These are phyloP conservation scores for Copromyces sp. DNA, from an alignment of 495 filamentous ascomycete species.

Conservation along the genomic window DNA sequence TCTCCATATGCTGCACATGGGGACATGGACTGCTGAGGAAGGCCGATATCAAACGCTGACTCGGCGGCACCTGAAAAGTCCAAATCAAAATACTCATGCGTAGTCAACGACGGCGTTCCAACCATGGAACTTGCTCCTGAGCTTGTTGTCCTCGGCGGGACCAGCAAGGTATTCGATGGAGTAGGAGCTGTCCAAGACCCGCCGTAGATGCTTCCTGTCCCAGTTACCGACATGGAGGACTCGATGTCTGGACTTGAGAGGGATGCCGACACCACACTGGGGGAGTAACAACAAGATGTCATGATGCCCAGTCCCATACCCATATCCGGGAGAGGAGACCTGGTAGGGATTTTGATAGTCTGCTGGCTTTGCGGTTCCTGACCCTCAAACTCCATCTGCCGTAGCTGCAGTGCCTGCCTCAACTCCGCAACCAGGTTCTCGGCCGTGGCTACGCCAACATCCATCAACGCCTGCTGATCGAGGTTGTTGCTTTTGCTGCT, in stretches of 20 bases:
- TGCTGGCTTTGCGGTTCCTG: too few relatives aligned
- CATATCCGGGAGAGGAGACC: too few relatives aligned
- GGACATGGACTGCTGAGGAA: background rate
- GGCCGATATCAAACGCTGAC: background rate
- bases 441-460: slow-evolving; percentile 1
- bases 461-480: background rate
- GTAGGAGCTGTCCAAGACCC: background rate
- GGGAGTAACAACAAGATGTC: background rate
- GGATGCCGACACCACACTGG: background rate
- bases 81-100: background rate
- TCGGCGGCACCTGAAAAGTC: background rate
- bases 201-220: background rate
- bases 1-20: too few relatives aligned
- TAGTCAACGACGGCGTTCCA: background rate
- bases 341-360: too few relatives aligned
- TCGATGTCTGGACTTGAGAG: background rate
- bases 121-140: background rate
- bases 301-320: background rate
- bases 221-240: too few relatives aligned
- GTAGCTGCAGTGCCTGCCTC: background rate
- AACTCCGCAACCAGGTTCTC: background rate
- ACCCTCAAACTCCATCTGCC: too few relatives aligned
- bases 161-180: background rate
- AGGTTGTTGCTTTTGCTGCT: background rate
- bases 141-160: background rate